A percentile compares a stretch with the other conserved stretches of the same genome.
Conservation (phyloP, 257 asterid genomes). For the Penstemon davidsonii region DNA sequence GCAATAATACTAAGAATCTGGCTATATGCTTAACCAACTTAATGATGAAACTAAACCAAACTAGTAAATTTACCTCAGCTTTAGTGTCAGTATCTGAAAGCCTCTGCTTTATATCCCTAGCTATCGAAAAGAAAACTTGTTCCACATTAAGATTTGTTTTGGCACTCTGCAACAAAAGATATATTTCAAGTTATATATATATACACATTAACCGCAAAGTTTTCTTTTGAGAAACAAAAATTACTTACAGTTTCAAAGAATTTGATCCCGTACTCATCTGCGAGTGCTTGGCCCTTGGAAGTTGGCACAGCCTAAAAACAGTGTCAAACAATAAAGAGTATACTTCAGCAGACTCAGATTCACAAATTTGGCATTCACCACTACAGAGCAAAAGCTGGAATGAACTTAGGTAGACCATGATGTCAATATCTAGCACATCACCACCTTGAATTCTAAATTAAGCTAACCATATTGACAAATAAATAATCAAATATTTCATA, state of each 20-base stretch:
- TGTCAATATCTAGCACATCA: neutral
- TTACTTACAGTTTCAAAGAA: constrained; percentile 25
- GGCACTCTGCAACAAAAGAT: constrained; percentile 61
- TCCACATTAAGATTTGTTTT: constrained; percentile 83
- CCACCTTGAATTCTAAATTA: neutral
- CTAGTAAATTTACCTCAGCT: constrained; percentile 49
- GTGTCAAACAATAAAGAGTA: neutral
- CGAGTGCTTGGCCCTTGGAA: constrained; percentile 23
- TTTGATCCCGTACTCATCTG: constrained; percentile 29
- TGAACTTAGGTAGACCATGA: neutral
- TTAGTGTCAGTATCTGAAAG: constrained; percentile 75
- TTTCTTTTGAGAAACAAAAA: neutral
- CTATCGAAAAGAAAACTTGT: constrained; percentile 89
- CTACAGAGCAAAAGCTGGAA: neutral
- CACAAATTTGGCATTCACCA: constrained; percentile 6
- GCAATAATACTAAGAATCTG: neutral
- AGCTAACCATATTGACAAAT: neutral
- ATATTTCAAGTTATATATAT: neutral
- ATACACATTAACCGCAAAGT: neutral
- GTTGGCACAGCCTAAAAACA: constrained; percentile 19
- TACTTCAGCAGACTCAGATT: neutral
- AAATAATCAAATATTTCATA: neutral
- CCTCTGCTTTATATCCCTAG: constrained; percentile 82
- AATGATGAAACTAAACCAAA: constrained; percentile 5
- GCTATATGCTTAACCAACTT: neutral